phyloP scores from a whole-genome alignment of 495 filamentous ascomycete species.

The Penicillium paxilli region DNA sequence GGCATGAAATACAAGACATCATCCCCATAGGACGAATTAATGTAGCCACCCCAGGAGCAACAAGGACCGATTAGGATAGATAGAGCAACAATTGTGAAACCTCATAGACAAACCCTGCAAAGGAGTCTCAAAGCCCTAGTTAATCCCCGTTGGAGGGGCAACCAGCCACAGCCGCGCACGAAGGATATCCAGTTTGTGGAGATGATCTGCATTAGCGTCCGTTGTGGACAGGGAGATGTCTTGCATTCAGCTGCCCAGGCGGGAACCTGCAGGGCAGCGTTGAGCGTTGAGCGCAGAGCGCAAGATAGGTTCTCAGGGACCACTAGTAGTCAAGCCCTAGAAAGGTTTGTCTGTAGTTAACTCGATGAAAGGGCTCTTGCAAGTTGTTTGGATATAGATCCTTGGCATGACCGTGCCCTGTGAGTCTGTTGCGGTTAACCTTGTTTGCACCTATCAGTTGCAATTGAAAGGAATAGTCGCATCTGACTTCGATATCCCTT shows the following conservation, averaged over 20 bases:
- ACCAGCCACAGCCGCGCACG: conserved; percentile 21
- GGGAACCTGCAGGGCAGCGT: conserved; percentile 4
- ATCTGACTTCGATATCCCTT: conserved; percentile 21
- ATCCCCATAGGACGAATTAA: not conserved
- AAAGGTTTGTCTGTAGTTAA: no score
- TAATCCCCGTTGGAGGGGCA: conserved; percentile 17
- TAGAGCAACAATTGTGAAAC: not conserved
- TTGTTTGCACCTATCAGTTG: conserved; percentile 13
- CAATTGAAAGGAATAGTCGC: conserved; percentile 2
- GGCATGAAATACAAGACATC: not conserved
- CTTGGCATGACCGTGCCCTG: conserved; percentile 5
- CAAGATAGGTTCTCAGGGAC: no score
- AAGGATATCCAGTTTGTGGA: conserved; percentile 2
- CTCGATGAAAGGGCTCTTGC: not conserved
- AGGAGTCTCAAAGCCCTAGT: conserved; percentile 14
- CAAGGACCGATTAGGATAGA: not conserved
- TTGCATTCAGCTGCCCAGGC: conserved; percentile 18
- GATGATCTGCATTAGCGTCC: conserved; percentile 16
- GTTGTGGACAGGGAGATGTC: conserved; percentile 20
- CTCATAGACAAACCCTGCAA: conserved; percentile 1
- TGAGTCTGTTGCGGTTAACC: not conserved
- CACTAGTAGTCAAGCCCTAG: no score
- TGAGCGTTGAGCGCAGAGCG: no score
- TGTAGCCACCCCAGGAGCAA: not conserved
- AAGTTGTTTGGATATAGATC: conserved; percentile 1